Evolutionary conservation across 768 basidiomycete genomes (phyloP).

Genomic region (Asterophora parasitica): DNA sequence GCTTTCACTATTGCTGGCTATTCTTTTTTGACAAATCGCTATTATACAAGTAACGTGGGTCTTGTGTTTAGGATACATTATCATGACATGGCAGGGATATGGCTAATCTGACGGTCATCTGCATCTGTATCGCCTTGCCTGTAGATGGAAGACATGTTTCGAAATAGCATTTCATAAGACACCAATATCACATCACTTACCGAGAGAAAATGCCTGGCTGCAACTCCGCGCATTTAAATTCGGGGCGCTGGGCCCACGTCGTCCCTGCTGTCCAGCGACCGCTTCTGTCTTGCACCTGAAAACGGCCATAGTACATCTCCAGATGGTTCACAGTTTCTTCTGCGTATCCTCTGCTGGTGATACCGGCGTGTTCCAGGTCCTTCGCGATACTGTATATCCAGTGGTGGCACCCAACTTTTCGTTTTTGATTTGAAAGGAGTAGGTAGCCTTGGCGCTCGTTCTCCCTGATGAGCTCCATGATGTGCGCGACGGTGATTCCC

Average conservation of each 20-base stretch:
- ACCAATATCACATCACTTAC: neutral
- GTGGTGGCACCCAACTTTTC: constrained; percentile 19
- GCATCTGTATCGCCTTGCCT: neutral
- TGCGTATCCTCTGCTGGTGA: constrained; percentile 2
- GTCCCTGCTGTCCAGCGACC: neutral
- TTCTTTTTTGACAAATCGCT: too few species aligned
- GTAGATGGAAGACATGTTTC: neutral
- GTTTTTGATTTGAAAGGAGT: constrained; percentile 13
- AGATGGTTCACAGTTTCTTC: constrained; percentile 2
- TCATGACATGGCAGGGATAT: too few species aligned
- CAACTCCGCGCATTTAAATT: constrained; percentile 5
- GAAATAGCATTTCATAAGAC: neutral
- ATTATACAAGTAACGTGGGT: too few species aligned
- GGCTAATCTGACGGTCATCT: too few species aligned
- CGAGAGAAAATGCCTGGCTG: constrained; percentile 1
- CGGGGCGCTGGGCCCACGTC: constrained; percentile 2
- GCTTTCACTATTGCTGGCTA: too few species aligned
- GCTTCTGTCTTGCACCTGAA: neutral
- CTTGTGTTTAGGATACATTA: too few species aligned
- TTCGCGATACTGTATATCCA: constrained; percentile 12
- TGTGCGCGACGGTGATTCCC: constrained; percentile 9
- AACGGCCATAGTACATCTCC: constrained; percentile 5
- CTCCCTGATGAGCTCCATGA: constrained; percentile 11
- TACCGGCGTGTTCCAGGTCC: constrained; percentile 6
- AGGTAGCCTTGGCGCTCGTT: constrained; percentile 13